phyloP scores from a whole-genome alignment of 1,284 basidiomycete species.

The Rhizoctonia solani region DNA sequence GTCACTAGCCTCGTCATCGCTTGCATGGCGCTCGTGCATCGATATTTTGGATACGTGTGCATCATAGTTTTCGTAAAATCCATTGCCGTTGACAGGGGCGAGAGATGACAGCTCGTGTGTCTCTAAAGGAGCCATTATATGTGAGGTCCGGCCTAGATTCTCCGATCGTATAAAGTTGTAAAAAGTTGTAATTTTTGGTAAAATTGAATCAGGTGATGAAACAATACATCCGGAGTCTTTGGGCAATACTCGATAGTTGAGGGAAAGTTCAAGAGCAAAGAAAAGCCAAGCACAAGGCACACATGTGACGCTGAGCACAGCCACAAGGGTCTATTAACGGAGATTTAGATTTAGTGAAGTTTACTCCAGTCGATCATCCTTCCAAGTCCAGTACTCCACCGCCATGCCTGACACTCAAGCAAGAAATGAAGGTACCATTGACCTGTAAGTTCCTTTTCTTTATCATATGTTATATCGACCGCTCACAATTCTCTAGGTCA shows the following conservation, averaged over 20 bases:
- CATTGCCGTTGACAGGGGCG: neutral
- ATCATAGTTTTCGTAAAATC: neutral
- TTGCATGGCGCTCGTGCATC: neutral
- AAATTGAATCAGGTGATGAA: neutral
- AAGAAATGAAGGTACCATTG: constrained; percentile 17
- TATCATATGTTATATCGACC: neutral
- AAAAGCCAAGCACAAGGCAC: neutral
- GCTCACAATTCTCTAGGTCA: neutral
- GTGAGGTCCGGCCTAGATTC: too few relatives aligned
- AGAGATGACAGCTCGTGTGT: constrained; percentile 17
- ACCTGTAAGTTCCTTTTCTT: constrained; percentile 3
- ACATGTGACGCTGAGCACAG: neutral
- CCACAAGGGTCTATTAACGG: constrained; percentile 11
- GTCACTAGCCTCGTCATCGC: constrained; percentile 24
- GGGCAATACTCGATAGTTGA: neutral
- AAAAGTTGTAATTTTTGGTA: neutral
- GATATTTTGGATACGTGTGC: neutral
- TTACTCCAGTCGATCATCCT: constrained; percentile 25
- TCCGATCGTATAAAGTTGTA: neutral
- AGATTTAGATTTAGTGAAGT: neutral
- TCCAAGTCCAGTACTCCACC: neutral
- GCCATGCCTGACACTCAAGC: neutral
- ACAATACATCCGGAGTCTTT: neutral
- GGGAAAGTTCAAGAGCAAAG: neutral
- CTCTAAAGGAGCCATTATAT: constrained; percentile 5